Evolutionary conservation across 1,284 basidiomycete species (phyloP), one percentile per base, ranked within the genome.

Genomic region (Gymnopus androsaceus): DNA sequence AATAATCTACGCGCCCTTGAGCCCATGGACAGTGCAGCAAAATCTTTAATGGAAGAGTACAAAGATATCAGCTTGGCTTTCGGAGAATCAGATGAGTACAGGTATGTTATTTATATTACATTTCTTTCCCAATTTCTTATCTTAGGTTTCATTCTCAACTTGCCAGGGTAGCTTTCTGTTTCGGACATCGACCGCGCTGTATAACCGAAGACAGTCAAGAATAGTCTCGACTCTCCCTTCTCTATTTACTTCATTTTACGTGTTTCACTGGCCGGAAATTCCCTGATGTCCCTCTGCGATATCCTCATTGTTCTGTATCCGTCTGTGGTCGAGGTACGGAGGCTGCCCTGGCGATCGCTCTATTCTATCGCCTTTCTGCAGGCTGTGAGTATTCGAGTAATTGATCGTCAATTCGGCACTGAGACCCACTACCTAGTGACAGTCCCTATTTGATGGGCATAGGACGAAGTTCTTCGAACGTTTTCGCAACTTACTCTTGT

Each of bases 41-140:
- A 79, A 61, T 77, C 84, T 42, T 82, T 97, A 33, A 91, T 99
- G 90, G 75, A 86, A 34, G 86, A 89, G 66, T 88, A 90, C 66
- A 81, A 83, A 42, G 93, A 95, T 67, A 83, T 96, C 51, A 75
- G 93, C 5, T 79, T 95, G 28, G 96, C 83, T 0, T 99, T 97
- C 69, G 96, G 96, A 1, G 93, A 99, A 75, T 96, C 94, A 38
- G 97, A 99, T 71, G 97, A 99, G 72, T 98, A 86, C 74, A 97
- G 94, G 94, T 90, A 62, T 58, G 80, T 67, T 25, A 19, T 25
- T n/a, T n/a, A 31, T n/a, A 14, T 19, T 14, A 54, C 15, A 28
- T 9, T 23, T 12, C n/a, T 21, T n/a, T 27, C 34, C 4, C 11
- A n/a, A 31, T 30, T 33, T 25, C 19, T 37, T 15, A 31, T 23